These are phyloP conservation scores for Ophiostoma sp. DNA, from an alignment of 2,329 filamentous ascomycete species.

Conservation along the genomic window DNA sequence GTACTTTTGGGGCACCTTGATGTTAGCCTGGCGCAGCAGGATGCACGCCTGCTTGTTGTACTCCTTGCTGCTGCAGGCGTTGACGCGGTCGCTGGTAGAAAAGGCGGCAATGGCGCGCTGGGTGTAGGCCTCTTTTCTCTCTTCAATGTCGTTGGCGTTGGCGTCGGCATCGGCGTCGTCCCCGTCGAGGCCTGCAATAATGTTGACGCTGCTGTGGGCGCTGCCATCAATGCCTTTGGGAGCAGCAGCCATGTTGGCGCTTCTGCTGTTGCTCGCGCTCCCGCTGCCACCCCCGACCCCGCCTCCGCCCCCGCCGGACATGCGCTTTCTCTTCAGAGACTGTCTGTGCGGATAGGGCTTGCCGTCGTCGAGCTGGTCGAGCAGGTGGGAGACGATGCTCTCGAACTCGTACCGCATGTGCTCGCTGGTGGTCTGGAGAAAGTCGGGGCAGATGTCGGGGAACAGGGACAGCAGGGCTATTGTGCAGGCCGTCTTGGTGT, in stretches of 20 bases:
- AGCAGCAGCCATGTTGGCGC: background rate
- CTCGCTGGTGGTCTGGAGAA: constrained; percentile 33
- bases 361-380: constrained; percentile 40
- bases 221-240: background rate
- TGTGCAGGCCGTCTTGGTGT: constrained; percentile 30
- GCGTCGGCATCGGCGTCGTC: constrained; percentile 25
- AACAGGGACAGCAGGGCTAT: constrained; percentile 37
- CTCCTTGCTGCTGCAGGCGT: constrained; percentile 4
- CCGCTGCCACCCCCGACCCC: background rate
- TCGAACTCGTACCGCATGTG: constrained; percentile 33
- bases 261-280: background rate
- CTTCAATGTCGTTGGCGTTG: constrained; percentile 25
- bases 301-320: background rate
- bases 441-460: constrained; percentile 43
- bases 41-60: constrained; percentile 23
- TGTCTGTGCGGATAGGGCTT: constrained; percentile 36
- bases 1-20: constrained; percentile 31
- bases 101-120: constrained; percentile 23
- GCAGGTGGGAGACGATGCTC: constrained; percentile 36
- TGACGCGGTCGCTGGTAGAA: constrained; percentile 29
- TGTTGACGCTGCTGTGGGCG: background rate
- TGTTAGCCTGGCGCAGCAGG: constrained; percentile 38
- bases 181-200: constrained; percentile 9
- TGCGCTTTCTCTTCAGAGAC: constrained; percentile 42
- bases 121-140: background rate